Evolutionary conservation across 805 yeast species (phyloP), one percentile per base, ranked within the genome.

Genomic region (Wickerhamomyces bovis): DNA sequence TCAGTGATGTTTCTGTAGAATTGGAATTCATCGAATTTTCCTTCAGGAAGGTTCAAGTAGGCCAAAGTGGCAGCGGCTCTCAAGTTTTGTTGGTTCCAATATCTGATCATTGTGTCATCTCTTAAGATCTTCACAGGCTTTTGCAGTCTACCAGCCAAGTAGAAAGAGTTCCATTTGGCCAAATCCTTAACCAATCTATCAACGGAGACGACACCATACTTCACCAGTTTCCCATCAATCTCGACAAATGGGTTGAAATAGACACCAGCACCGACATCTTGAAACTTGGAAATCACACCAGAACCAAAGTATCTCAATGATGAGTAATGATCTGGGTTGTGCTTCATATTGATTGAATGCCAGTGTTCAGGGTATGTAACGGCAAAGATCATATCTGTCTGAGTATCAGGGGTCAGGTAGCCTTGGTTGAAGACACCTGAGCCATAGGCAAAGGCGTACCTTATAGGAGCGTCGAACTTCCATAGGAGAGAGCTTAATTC

Each of bases 371-470:
- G 80, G 59, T 83, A 77, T 0, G 83, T 75, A 2, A 90, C 97
- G 1, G 87, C 89, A 57, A 85, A 81, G 12, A 92, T 85, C 65
- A 94, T 66, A 63, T 94, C 99, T 12, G 88, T 78, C 63, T 94
- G 98, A 0, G 89, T 83, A 31, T 74, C 73, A 12, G 63, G 60
- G 11, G 61, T 54, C 3, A 60, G 46, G n/a, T 69, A 65, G 5
- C 81, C 83, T 63, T 92, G 99, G 33, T 79, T 74, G 57, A 94
- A 86, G 1, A 94, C 96, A 5, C 96, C 96, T 8, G 95, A 85
- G 2, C 99, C 99, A 64, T 92, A 92, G 0, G 97, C 99, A 66
- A 92, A 86, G 1, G 96, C 83, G 56, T 78, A 85, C 45, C 80
- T 70, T 13, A 89, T 77, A 1, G 94, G 90, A 1, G 92, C 84